Base-by-base conservation (phyloP, 768 basidiomycete species). In the Sporobolomyces pararoseus region DNA sequence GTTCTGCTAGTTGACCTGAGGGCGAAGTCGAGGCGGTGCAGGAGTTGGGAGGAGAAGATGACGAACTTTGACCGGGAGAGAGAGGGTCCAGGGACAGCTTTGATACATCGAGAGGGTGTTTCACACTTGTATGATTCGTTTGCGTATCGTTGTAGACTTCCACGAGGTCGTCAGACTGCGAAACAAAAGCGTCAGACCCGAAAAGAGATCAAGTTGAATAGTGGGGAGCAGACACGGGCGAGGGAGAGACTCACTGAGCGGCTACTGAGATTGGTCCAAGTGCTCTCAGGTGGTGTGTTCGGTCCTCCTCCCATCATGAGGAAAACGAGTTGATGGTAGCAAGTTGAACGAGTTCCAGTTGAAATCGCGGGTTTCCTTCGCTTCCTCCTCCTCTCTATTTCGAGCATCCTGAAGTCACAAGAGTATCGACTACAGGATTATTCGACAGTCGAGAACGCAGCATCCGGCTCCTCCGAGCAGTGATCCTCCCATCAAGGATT, bases 131-230 rank as follows among this genome's bases (percentile, higher is more conserved):
- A 4, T 25, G 35, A 31, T 29, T n/a, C 4, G 16, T 3, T 47
- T 25, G 44, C 31, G 42, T 4, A 23, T 34, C 31, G 37, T 32
- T 34, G 50, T n/a, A 31, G 0, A 70, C 62, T 16, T 65, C 57
- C 9, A 70, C 68, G 27, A 70, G 63, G 34, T 60, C 57, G 34
- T 70, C 68, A 32, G 57, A 58, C 68, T 70, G 68, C 7, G 17
- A 25, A 29, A 39, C 7, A 29, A 23, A 46, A 6, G 59, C 16
- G 54, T 34, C 25, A 59, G 62, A 21, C 27, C n/a, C 23, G 42
- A 44, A 25, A n/a, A 21, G 37, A 49, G 62, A 46, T 63, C 34
- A 58, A 50, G 42, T 9, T 12, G 47, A 21, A 49, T 34, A 44
- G 31, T 3, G 47, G 19, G 34, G 23, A 9, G 9, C 55, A 14